Conservation (phyloP, 768 basidiomycete species). For the Amanita muscaria region DNA sequence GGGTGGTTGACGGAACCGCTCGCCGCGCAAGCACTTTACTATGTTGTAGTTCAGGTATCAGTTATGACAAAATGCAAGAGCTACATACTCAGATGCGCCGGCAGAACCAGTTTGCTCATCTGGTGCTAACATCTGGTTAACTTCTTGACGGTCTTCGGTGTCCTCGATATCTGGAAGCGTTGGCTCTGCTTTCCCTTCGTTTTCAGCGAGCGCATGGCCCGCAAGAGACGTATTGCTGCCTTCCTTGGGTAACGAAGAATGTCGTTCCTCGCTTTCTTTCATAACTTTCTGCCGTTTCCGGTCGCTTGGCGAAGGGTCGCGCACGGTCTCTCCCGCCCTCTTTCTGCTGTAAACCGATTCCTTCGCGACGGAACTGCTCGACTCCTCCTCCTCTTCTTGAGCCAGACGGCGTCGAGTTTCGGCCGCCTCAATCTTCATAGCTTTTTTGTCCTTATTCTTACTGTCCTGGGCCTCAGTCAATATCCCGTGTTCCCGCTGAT, state of each 20-base stretch:
- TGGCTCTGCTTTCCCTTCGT: not conserved
- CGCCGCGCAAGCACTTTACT: not conserved
- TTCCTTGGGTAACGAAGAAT: no score
- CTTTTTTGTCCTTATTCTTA: not conserved
- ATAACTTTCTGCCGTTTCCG: not conserved
- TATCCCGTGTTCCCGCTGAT: conserved; percentile 23
- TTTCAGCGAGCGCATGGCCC: not conserved
- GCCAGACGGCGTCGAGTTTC: no score
- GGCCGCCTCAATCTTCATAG: no score
- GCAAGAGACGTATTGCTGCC: no score
- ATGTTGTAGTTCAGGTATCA: not conserved
- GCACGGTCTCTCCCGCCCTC: no score
- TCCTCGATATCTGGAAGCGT: not conserved
- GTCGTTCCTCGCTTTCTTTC: no score
- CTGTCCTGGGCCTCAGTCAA: conserved; percentile 1
- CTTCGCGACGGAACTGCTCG: no score
- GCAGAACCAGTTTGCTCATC: not conserved
- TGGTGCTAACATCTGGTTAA: not conserved
- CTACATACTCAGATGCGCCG: not conserved
- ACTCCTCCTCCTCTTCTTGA: no score
- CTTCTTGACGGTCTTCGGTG: not conserved
- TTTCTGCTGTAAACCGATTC: no score
- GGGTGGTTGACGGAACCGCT: no score
- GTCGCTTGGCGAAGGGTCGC: not conserved
- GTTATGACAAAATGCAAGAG: not conserved